Conservation (phyloP, 2,329 filamentous ascomycete genomes). For the Stemphylium beticola region DNA sequence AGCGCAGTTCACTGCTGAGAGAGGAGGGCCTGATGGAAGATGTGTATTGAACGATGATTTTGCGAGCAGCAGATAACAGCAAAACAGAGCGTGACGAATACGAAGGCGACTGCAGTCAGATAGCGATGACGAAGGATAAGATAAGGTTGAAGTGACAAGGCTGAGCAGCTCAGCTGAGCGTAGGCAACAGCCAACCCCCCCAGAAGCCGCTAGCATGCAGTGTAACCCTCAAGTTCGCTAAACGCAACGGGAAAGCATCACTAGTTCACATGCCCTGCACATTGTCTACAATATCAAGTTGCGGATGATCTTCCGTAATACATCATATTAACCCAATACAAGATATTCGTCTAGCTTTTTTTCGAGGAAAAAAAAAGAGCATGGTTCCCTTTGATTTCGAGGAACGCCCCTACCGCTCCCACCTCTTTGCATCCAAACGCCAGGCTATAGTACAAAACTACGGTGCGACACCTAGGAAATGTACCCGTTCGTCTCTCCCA, state of each 20-base stretch:
- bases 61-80: too few species aligned
- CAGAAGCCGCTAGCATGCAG: neutral
- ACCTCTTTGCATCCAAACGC: constrained; percentile 15
- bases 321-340: constrained; percentile 10
- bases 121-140: too few species aligned
- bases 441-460: constrained; percentile 19
- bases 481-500: constrained; percentile 39
- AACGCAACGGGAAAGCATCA: neutral
- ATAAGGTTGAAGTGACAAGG: too few species aligned
- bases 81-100: too few species aligned
- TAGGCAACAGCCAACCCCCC: too few species aligned
- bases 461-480: constrained; percentile 34
- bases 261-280: neutral
- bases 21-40: too few species aligned
- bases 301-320: neutral
- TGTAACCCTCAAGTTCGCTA: neutral
- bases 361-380: neutral
- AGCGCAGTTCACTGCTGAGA: too few species aligned
- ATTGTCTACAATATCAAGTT: neutral
- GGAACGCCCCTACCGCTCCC: constrained; percentile 11
- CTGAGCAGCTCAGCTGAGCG: too few species aligned
- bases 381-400: constrained; percentile 1
- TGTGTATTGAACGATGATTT: too few species aligned
- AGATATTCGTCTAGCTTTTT: constrained; percentile 16
- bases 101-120: too few species aligned